phyloP scores from a whole-genome alignment of 805 yeast species.

The Metschnikowia santaceciliae region DNA sequence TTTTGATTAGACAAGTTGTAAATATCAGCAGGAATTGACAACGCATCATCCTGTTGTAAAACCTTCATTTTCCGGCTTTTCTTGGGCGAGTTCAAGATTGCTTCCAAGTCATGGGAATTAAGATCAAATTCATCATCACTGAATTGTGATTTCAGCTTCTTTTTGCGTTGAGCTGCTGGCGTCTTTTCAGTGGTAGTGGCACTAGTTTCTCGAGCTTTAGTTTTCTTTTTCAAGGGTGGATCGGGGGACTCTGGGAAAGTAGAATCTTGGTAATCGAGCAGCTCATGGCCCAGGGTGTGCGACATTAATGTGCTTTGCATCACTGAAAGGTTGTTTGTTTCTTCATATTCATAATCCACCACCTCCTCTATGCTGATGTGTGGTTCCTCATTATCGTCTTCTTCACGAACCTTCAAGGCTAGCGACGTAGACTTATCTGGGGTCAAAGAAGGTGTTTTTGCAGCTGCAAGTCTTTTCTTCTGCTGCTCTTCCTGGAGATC shows the following conservation, averaged over 20 bases:
- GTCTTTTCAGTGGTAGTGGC: neutral
- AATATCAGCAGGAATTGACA: slow-evolving; percentile 16
- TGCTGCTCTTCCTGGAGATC: slow-evolving; percentile 1
- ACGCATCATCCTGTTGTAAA: slow-evolving; percentile 3
- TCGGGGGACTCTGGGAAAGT: slow-evolving; percentile 6
- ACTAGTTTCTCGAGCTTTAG: neutral
- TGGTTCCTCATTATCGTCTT: neutral
- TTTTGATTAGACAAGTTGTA: slow-evolving; percentile 29
- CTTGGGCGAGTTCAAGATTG: slow-evolving; percentile 20
- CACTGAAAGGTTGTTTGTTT: neutral
- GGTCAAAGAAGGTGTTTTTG: neutral
- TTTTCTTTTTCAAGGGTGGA: neutral
- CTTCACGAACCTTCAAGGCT: slow-evolving; percentile 4
- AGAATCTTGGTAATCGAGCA: slow-evolving; percentile 5
- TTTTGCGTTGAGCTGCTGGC: neutral
- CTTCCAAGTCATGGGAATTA: slow-evolving; percentile 16
- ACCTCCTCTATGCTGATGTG: neutral
- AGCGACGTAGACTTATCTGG: slow-evolving; percentile 5
- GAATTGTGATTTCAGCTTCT: slow-evolving; percentile 10
- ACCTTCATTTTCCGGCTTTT: slow-evolving; percentile 22
- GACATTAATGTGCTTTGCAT: neutral
- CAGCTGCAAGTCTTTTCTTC: neutral
- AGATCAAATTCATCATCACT: slow-evolving; percentile 18
- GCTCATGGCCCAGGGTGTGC: neutral
- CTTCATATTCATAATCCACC: neutral